Evolutionary conservation across 2,329 filamentous ascomycete species (phyloP).

Genomic region (Fusarium sarcochroum): DNA sequence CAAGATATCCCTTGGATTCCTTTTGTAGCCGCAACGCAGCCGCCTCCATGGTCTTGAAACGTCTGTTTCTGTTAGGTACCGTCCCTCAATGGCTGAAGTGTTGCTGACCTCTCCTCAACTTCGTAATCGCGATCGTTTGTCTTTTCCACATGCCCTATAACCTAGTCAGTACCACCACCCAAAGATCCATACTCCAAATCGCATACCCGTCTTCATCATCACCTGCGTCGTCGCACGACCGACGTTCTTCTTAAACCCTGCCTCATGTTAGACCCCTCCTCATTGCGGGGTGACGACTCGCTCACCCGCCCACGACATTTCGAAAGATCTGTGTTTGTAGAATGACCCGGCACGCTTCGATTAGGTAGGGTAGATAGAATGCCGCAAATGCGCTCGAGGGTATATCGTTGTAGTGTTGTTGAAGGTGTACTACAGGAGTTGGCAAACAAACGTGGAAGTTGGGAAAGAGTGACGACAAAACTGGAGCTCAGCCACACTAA

Average conservation of each 20-base stretch:
- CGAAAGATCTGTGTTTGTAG: slow-evolving; percentile 45
- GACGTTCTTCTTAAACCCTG: slow-evolving; percentile 86
- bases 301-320: slow-evolving; percentile 80
- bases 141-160: slow-evolving; percentile 90
- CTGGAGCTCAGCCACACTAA: slow-evolving; percentile 52
- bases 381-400: slow-evolving; percentile 33
- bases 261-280: slow-evolving; percentile 50
- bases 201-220: slow-evolving; percentile 97
- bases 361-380: slow-evolving; percentile 12
- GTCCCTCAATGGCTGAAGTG: slow-evolving; percentile 1
- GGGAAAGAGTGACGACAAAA: slow-evolving; percentile 50
- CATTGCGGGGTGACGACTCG: slow-evolving; percentile 48
- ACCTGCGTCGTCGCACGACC: slow-evolving; percentile 99
- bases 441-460: slow-evolving; percentile 43
- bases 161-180: slow-evolving; percentile 26
- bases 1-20: slow-evolving; percentile 97
- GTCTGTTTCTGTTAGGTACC: slow-evolving; percentile 65
- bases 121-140: slow-evolving; percentile 99
- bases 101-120: slow-evolving; percentile 85
- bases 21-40: slow-evolving; percentile 94
- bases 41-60: slow-evolving; percentile 97
- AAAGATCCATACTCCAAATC: background rate
- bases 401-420: slow-evolving; percentile 34
- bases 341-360: slow-evolving; percentile 15
- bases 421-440: slow-evolving; percentile 35